These are phyloP conservation scores for Ophiostoma sp. DNA, from an alignment of 2,329 filamentous ascomycete species.

Conservation along the genomic window DNA sequence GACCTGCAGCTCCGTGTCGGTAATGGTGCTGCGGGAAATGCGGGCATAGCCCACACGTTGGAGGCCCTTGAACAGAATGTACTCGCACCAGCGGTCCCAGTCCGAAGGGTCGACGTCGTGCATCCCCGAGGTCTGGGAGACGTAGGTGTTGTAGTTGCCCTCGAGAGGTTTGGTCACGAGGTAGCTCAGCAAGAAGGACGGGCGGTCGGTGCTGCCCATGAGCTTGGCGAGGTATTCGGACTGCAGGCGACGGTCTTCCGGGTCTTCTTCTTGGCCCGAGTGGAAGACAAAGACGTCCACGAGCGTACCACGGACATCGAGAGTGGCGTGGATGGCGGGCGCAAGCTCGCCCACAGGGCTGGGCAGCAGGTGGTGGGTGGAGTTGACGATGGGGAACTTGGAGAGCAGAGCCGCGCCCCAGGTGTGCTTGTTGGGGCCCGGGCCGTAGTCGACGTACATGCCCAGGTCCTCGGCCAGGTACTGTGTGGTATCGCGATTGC, in stretches of 20 bases:
- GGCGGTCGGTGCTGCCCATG: constrained; percentile 80
- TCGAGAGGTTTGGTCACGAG: constrained; percentile 86
- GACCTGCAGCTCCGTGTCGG: constrained; percentile 94
- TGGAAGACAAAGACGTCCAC: constrained; percentile 98
- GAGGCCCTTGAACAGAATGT: constrained; percentile 91
- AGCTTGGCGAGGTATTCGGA: constrained; percentile 80
- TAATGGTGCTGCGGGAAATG: constrained; percentile 86
- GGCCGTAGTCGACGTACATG: constrained; percentile 98
- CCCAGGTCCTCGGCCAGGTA: constrained; percentile 93
- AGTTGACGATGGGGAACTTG: constrained; percentile 97
- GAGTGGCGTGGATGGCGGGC: constrained; percentile 93
- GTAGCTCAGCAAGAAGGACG: constrained; percentile 84
- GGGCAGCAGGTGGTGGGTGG: constrained; percentile 90
- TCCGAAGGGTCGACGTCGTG: constrained; percentile 88
- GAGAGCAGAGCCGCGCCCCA: constrained; percentile 89
- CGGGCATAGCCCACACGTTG: constrained; percentile 85
- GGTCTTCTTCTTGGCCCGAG: constrained; percentile 95
- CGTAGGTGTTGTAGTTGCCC: constrained; percentile 97
- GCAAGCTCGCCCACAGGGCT: constrained; percentile 93
- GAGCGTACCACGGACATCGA: constrained; percentile 85
- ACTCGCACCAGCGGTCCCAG: constrained; percentile 99
- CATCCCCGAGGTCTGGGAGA: constrained; percentile 85
- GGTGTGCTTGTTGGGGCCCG: constrained; percentile 97
- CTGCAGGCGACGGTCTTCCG: constrained; percentile 85
- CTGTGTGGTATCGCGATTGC: constrained; percentile 94